Base-by-base conservation (phyloP, 352 stramenopile species). In the Pythium pyrilobum region DNA sequence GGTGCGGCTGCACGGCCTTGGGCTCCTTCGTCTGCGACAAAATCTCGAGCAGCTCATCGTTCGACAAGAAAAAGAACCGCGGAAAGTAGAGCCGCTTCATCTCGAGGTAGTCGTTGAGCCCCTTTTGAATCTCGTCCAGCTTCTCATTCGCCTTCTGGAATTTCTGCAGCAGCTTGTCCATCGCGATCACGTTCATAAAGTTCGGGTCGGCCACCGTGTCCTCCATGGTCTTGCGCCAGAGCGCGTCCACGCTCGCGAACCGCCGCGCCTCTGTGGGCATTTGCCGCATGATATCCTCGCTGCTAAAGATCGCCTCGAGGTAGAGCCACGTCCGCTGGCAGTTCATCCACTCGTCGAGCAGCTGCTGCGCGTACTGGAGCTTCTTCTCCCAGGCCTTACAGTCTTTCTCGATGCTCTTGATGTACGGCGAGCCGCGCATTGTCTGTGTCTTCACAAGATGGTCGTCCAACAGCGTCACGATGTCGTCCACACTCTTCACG, bases 41-140 rank as follows among this genome's bases (percentile, higher is more conserved):
- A 83, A 98, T 98, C 61, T 98, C 94, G 0, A 98, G 69, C 21
- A 98, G 64, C 37, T 97, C 95, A 45, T 98, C 95, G 51, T 98
- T 97, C 0, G 90, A 97, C 8, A 98, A 60, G 58, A 98, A 98
- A 66, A 98, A 98, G 65, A 98, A 98, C 3, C 86, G 71, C 9
- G 90, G 90, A 46, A 97, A 97, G 58, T 86, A 88, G 2, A 92
- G 62, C 7, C 83, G 68, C 57, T 93, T 93, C 73, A 89, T 88
- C 67, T 89, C 81, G 27, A 93, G 56, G 52, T 92, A 92, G 58
- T 92, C 81, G 52, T 73, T 86, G 20, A 98, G 64, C 0, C 90
- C 89, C 52, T 97, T 97, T 46, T 97, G 89, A 40, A 98, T 98
- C 64, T 96, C 86, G 48, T 98, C 90, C 37, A 98, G 77, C 50